A percentile compares a stretch with the other conserved stretches of the same genome.
These are phyloP conservation scores for Helianthus annuus DNA, from an alignment of 129 eudicot genomes.

Conservation along the genomic window HanXRQr2.0-SUNRISE NC_035437.2:32629082-32629581, in stretches of 20 bases:
- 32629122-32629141: neutral
- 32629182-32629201: conserved; percentile 42
- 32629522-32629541: conserved; percentile 51
- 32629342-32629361: conserved; percentile 6
- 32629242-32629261: neutral
- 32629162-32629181: conserved; percentile 10
- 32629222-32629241: conserved; percentile 46
- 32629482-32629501: conserved; percentile 36
- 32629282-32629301: neutral
- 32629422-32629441: conserved; percentile 37
- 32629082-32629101: neutral
- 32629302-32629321: conserved; percentile 8
- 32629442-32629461: conserved; percentile 49
- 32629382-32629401: conserved; percentile 50
- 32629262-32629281: neutral
- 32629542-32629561: conserved; percentile 51
- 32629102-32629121: neutral
- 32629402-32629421: conserved; percentile 50
- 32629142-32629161: neutral
- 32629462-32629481: conserved; percentile 50
- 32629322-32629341: conserved; percentile 24
- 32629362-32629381: conserved; percentile 8
- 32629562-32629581: conserved; percentile 41
- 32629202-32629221: conserved; percentile 56
- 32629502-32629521: conserved; percentile 41